Evolutionary conservation across 2,329 filamentous ascomycete species (phyloP).

Genomic region (Cladosporium cucumerinum): DNA sequence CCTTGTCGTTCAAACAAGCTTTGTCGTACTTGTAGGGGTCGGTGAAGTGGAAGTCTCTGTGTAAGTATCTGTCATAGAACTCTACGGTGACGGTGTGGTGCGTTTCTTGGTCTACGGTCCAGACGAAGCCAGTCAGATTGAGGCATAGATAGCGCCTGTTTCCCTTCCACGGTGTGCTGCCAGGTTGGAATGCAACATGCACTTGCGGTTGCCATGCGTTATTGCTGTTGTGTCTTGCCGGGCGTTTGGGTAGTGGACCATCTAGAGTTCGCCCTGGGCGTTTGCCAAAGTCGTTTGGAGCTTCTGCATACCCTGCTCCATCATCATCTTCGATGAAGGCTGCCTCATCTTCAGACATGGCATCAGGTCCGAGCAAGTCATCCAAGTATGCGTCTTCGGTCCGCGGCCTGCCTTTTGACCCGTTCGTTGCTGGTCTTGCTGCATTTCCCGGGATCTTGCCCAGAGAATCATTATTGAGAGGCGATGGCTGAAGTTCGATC

Average conservation of each 20-base stretch:
- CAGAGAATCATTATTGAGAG: slow-evolving; percentile 79
- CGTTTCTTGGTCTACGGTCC: slow-evolving; percentile 93
- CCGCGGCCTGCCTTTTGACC: slow-evolving; percentile 37
- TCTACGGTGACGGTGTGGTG: slow-evolving; percentile 89
- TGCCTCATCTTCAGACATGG: slow-evolving; percentile 59
- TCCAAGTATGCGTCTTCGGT: slow-evolving; percentile 67
- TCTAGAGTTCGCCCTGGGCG: slow-evolving; percentile 43
- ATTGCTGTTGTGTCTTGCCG: slow-evolving; percentile 38
- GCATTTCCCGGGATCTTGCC: slow-evolving; percentile 66
- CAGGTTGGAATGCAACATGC: slow-evolving; percentile 86
- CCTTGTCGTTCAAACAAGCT: slow-evolving; percentile 81
- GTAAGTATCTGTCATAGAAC: slow-evolving; percentile 91
- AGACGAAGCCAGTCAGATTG: slow-evolving; percentile 90
- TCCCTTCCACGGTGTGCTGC: slow-evolving; percentile 92
- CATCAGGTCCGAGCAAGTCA: slow-evolving; percentile 68
- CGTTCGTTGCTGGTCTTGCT: slow-evolving; percentile 55
- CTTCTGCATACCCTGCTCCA: slow-evolving; percentile 78
- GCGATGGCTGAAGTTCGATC: slow-evolving; percentile 66
- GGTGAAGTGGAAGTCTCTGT: slow-evolving; percentile 95
- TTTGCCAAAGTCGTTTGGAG: slow-evolving; percentile 62
- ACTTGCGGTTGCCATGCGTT: slow-evolving; percentile 59
- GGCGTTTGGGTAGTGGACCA: slow-evolving; percentile 50
- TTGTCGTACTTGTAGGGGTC: slow-evolving; percentile 96
- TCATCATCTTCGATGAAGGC: slow-evolving; percentile 96
- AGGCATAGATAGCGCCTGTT: slow-evolving; percentile 91